Evolutionary conservation across 176 grass and related monocot species (phyloP).

Genomic region (Zoysia pacifica): DNA sequence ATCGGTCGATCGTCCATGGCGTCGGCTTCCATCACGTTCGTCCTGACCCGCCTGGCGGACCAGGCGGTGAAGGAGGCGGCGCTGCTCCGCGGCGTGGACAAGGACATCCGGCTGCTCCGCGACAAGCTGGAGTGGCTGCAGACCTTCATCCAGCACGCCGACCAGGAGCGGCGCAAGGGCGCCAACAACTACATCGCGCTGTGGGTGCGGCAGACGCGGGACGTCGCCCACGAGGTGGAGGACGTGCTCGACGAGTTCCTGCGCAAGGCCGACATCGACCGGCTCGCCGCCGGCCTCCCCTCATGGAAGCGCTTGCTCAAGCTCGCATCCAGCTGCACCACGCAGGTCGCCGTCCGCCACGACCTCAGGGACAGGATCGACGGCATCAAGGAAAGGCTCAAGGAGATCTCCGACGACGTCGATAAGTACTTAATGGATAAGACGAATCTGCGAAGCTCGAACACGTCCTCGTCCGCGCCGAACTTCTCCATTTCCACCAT

Average conservation of each 20-base stretch:
- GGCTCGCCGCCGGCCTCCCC: neutral
- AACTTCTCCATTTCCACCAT: constrained; percentile 18
- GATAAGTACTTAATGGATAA: constrained; percentile 35
- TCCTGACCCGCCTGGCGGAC: constrained; percentile 32
- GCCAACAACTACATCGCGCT: constrained; percentile 28
- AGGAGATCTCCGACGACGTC: constrained; percentile 44
- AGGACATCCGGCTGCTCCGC: constrained; percentile 37
- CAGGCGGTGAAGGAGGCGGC: constrained; percentile 24
- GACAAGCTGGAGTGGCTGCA: constrained; percentile 46
- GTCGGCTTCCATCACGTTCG: constrained; percentile 30
- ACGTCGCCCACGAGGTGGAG: constrained; percentile 32
- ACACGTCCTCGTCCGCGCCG: constrained; percentile 8
- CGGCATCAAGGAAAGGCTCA: constrained; percentile 41
- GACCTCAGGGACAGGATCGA: constrained; percentile 32
- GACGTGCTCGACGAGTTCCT: constrained; percentile 38
- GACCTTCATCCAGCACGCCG: constrained; percentile 41
- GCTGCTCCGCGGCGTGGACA: constrained; percentile 23
- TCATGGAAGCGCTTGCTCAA: neutral
- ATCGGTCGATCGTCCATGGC: constrained; percentile 8
- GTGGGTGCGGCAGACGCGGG: constrained; percentile 39
- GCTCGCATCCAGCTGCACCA: constrained; percentile 19
- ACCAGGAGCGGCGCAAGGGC: constrained; percentile 22
- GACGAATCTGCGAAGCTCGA: neutral
- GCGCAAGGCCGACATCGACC: neutral
- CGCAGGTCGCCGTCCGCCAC: constrained; percentile 36